phyloP scores from a whole-genome alignment of 306 rosid genomes.

The Corylus heterophylla region DNA sequence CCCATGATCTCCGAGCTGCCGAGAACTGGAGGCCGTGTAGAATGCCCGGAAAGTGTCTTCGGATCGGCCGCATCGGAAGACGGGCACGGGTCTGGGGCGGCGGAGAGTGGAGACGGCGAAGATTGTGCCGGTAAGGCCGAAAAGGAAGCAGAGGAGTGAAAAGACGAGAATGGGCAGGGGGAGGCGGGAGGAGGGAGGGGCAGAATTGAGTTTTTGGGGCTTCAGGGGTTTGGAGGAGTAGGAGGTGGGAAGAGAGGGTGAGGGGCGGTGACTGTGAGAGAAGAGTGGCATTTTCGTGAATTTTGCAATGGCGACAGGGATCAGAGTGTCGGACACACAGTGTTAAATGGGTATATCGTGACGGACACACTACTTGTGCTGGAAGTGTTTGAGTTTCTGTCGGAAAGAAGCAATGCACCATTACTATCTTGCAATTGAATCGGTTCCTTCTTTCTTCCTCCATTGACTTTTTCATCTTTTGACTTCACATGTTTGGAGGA shows the following conservation, averaged over 20 bases:
- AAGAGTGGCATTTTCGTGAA: slow-evolving; percentile 38
- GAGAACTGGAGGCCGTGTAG: slow-evolving; percentile 20
- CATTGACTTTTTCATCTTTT: too few relatives aligned
- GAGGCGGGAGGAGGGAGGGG: neutral
- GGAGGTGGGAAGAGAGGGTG: slow-evolving; percentile 22
- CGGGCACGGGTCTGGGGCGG: slow-evolving; percentile 25
- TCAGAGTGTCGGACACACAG: neutral
- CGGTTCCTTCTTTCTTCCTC: neutral
- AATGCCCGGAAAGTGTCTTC: slow-evolving; percentile 36
- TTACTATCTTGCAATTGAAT: too few relatives aligned
- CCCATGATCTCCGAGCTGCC: slow-evolving; percentile 11
- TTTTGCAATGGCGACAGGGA: neutral
- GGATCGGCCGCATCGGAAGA: slow-evolving; percentile 41
- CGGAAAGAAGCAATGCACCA: too few relatives aligned
- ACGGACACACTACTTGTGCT: neutral
- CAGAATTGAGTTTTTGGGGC: slow-evolving; percentile 23
- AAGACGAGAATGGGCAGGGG: slow-evolving; percentile 25
- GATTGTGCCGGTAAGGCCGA: slow-evolving; percentile 36
- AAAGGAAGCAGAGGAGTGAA: slow-evolving; percentile 28
- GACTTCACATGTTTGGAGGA: too few relatives aligned
- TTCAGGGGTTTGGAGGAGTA: slow-evolving; percentile 34
- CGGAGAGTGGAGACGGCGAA: slow-evolving; percentile 31
- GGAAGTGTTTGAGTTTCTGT: too few relatives aligned
- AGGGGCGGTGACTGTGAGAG: slow-evolving; percentile 19
- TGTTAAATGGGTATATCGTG: neutral